Evolutionary conservation across 2,329 filamentous ascomycete genomes (phyloP).

Genomic region (Cordyceps farinosa): DNA sequence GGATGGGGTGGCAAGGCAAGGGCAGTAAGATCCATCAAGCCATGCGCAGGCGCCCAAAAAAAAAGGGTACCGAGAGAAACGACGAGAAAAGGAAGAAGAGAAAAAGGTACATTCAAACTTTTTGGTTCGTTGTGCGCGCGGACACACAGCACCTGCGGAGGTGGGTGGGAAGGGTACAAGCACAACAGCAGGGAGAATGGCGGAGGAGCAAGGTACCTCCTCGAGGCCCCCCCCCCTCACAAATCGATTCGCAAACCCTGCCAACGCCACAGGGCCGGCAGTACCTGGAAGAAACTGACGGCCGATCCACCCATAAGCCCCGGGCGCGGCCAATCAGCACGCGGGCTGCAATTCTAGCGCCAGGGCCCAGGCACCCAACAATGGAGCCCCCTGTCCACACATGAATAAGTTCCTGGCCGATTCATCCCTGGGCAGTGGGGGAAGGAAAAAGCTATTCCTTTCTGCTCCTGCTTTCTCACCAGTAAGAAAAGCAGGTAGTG

Average conservation of each 20-base stretch:
- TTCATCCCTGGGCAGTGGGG: not conserved
- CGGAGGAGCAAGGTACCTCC: not conserved
- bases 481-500: not conserved
- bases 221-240: too few relatives aligned
- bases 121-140: not conserved
- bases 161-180: not conserved
- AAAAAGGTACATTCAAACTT: not conserved
- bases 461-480: too few relatives aligned
- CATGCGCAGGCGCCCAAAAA: too few relatives aligned
- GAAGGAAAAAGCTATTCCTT: not conserved
- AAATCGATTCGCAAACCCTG: too few relatives aligned
- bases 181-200: not conserved
- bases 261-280: not conserved
- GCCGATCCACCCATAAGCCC: not conserved
- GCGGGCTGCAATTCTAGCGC: not conserved
- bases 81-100: not conserved
- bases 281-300: constrained; percentile 1
- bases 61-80: not conserved
- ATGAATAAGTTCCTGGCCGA: not conserved
- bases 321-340: not conserved
- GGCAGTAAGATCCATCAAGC: not conserved
- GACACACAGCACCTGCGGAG: not conserved
- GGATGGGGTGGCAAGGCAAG: not conserved
- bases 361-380: not conserved
- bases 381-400: not conserved